Evolutionary conservation across 192 early-diverging fungal genomes (phyloP), one percentile per base, ranked within the genome.

Genomic region (Backusella tarrabulga): DNA sequence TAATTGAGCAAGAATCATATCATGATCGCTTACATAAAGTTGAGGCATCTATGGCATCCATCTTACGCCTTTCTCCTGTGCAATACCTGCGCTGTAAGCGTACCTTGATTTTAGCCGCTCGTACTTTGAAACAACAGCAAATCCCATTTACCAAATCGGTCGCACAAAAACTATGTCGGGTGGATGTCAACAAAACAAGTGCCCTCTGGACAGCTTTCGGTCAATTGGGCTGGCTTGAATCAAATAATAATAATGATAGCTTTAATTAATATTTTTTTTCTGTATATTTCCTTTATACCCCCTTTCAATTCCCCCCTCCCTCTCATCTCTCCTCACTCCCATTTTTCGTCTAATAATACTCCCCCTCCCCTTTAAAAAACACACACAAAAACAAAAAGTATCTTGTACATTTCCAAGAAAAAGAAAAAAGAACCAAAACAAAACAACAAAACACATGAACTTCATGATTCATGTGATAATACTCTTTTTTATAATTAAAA

Each of bases 181-280:
- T 98, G 26, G 97, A 98, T 79, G 97, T 98, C 76, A 98, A 98
- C 89, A 98, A 98, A 81, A 91, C 92, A 40, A 92, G 90, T 80
- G 90, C 93, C 74, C 86, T 98, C 12, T 96, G 93, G 85, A 94
- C 95, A 79, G 94, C 94, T 88, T 98, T 94, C 84, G 92, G 91
- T 29, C 84, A 86, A 66, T 83, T 96, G 66, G 95, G 95, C 71
- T 98, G 97, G 97, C 87, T 98, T 35, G 81, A 71, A 56, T 56
- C 54, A 56, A 56, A 56, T 23, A 56, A 23, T 56, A 56, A 56
- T 23, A 56, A n/a, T 23, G n/a, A 21, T 23, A 26, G 9, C 26
- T 56, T 23, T 56, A 56, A 56, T 56, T 56, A 56, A 56, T 56
- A 9, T 23, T 56, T 56, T 40, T 40, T 11, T 12, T 23, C 23